A percentile compares a stretch with the other conserved stretches of the same genome.
Evolutionary conservation across 192 early-diverging fungal genomes (phyloP).

Genomic region (Diversispora epigaea): DNA sequence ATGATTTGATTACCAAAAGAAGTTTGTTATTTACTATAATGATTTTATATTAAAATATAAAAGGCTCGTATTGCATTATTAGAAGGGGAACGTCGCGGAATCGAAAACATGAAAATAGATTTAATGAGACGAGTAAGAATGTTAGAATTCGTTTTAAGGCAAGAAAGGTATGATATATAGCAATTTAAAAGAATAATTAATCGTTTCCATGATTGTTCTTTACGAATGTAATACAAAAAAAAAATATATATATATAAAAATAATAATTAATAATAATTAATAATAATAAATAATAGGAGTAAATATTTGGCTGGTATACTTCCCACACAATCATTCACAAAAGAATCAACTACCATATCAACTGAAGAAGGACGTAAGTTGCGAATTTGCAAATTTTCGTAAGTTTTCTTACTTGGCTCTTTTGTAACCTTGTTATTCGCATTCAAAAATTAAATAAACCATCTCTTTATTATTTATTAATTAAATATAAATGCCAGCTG

Average conservation of each 20-base stretch:
- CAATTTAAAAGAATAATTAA: background rate
- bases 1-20: background rate
- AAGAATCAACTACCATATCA: constrained; percentile 5
- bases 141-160: constrained; percentile 77
- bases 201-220: no score
- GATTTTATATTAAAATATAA: constrained; percentile 15
- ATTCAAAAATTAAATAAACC: constrained; percentile 7
- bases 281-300: constrained; percentile 33
- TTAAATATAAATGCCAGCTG: background rate
- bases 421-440: background rate
- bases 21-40: no score
- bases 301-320: constrained; percentile 42
- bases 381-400: constrained; percentile 31
- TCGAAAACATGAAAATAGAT: constrained; percentile 73
- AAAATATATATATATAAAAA: no score
- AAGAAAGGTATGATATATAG: constrained; percentile 66
- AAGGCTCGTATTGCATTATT: constrained; percentile 75
- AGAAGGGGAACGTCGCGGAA: constrained; percentile 73
- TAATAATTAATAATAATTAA: no score
- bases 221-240: no score
- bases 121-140: constrained; percentile 78
- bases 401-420: constrained; percentile 23
- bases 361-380: constrained; percentile 33
- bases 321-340: background rate
- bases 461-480: background rate